These are phyloP conservation scores for Aspergillus ustus DNA, from an alignment of 2,329 filamentous ascomycete species.

Conservation along the genomic window DNA sequence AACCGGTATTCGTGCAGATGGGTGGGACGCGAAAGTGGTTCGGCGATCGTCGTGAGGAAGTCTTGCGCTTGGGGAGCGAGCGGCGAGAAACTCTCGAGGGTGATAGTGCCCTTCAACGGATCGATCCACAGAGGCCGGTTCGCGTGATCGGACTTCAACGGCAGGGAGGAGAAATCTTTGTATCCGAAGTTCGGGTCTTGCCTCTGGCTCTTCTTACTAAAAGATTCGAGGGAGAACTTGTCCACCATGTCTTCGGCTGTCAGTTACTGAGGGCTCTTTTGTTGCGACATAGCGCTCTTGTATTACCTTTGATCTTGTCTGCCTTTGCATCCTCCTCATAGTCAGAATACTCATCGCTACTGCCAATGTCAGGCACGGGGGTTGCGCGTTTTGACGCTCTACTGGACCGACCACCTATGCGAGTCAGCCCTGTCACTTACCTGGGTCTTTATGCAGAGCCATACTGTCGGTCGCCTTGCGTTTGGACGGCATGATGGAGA, in stretches of 20 bases:
- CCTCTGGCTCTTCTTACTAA: conserved; percentile 50
- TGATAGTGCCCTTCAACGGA: conserved; percentile 81
- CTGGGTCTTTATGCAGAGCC: conserved; percentile 31
- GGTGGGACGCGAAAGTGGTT: conserved; percentile 85
- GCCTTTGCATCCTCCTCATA: conserved; percentile 55
- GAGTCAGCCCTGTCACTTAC: conserved; percentile 35
- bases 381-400: conserved; percentile 55
- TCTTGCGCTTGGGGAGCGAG: conserved; percentile 86
- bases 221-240: conserved; percentile 59
- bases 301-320: conserved; percentile 52
- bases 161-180: conserved; percentile 80
- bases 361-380: conserved; percentile 51
- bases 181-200: conserved; percentile 63
- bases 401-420: conserved; percentile 48
- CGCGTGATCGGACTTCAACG: conserved; percentile 84
- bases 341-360: conserved; percentile 63
- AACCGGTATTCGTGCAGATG: conserved; percentile 94
- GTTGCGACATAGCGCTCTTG: conserved; percentile 7
- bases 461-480: conserved; percentile 67
- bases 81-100: conserved; percentile 91
- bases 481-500: conserved; percentile 67
- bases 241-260: conserved; percentile 50
- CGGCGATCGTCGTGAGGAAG: conserved; percentile 93
- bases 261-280: conserved; percentile 23
- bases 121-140: conserved; percentile 95